These are phyloP conservation scores for Cyclaneusma minus DNA, from an alignment of 2,329 filamentous ascomycete genomes.

Conservation along the genomic window DNA sequence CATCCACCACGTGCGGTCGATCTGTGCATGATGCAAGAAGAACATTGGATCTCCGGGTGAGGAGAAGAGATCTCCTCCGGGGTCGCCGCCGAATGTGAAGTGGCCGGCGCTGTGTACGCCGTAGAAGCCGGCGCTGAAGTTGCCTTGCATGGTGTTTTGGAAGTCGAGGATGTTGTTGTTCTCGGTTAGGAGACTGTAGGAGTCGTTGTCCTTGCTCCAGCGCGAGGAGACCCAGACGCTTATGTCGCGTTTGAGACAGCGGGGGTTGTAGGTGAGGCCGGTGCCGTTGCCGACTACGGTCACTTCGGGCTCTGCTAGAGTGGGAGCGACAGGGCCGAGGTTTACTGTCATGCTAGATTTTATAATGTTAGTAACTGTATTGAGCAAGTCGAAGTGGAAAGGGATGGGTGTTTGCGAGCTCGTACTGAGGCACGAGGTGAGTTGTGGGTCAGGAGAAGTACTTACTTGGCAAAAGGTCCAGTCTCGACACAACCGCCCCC, in stretches of 20 bases:
- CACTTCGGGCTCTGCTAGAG: constrained; percentile 19
- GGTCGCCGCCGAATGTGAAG: constrained; percentile 28
- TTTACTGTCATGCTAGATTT: constrained; percentile 23
- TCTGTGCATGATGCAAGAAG: constrained; percentile 28
- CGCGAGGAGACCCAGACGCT: constrained; percentile 21
- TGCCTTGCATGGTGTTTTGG: constrained; percentile 29
- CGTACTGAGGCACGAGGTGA: no score
- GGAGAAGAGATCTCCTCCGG: constrained; percentile 27
- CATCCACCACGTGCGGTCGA: constrained; percentile 31
- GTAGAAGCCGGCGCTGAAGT: constrained; percentile 17
- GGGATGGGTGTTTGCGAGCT: no score
- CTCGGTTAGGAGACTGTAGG: constrained; percentile 22
- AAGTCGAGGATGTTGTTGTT: constrained; percentile 24
- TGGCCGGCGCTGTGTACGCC: constrained; percentile 26
- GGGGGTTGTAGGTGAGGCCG: constrained; percentile 23
- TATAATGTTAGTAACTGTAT: no score
- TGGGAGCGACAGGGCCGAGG: constrained; percentile 29
- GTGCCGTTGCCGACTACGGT: constrained; percentile 17
- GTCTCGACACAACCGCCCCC: constrained; percentile 38
- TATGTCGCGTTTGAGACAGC: constrained; percentile 27
- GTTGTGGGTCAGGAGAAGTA: constrained; percentile 2
- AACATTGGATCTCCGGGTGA: constrained; percentile 29
- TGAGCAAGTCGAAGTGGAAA: background rate
- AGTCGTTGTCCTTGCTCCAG: constrained; percentile 21
- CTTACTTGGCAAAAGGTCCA: constrained; percentile 27